Evolutionary conservation across 2,329 filamentous ascomycete species (phyloP).

Genomic region (Alternaria rosae): DNA sequence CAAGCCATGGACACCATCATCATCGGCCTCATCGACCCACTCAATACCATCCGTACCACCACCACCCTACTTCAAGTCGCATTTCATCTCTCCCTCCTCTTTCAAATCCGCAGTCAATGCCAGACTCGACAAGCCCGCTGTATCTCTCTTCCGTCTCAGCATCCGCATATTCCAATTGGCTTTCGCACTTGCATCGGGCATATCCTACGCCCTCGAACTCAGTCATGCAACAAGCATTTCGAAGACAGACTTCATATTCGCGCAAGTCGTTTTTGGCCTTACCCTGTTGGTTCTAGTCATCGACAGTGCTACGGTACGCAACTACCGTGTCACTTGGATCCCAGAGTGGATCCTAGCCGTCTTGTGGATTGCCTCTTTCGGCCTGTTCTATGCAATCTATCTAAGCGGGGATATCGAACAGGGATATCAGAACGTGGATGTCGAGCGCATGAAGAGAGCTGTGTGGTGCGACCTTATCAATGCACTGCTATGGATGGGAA

Average conservation of each 20-base stretch:
- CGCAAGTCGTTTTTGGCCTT: slow-evolving; percentile 26
- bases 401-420: not conserved
- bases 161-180: slow-evolving; percentile 30
- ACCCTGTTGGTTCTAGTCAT: slow-evolving; percentile 24
- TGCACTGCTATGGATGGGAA: slow-evolving; percentile 31
- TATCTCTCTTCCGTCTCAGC: slow-evolving; percentile 29
- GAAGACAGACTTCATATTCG: slow-evolving; percentile 26
- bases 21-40: not conserved
- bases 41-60: slow-evolving; percentile 23
- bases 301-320: slow-evolving; percentile 28
- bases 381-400: slow-evolving; percentile 27
- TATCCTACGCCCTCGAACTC: slow-evolving; percentile 34
- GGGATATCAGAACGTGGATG: slow-evolving; percentile 16
- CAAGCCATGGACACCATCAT: not conserved
- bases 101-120: slow-evolving; percentile 29
- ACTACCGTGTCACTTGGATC: slow-evolving; percentile 31
- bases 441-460: slow-evolving; percentile 26
- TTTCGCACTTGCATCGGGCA: slow-evolving; percentile 35
- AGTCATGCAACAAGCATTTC: slow-evolving; percentile 6
- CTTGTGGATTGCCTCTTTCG: slow-evolving; percentile 35
- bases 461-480: slow-evolving; percentile 36
- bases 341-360: slow-evolving; percentile 29
- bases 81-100: slow-evolving; percentile 23
- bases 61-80: slow-evolving; percentile 27
- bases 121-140: slow-evolving; percentile 27